Evolutionary conservation across 1,284 basidiomycete species (phyloP).

Genomic region (Leccinum variabile): DNA sequence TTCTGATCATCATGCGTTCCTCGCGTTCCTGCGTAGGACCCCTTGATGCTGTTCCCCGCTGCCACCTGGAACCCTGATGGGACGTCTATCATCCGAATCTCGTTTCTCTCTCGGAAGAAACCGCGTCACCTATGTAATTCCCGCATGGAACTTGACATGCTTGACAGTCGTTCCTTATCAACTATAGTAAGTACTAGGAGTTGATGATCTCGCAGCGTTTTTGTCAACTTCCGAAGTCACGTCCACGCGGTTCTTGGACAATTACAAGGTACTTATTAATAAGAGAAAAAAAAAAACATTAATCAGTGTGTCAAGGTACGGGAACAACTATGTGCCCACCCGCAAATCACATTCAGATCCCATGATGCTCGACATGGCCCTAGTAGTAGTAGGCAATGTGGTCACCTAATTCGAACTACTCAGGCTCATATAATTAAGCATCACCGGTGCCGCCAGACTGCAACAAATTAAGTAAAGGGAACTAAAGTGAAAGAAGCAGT

Average conservation of each 20-base stretch:
- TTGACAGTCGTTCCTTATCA: constrained; percentile 48
- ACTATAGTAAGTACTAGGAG: background rate
- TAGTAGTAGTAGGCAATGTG: background rate
- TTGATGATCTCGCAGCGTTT: background rate
- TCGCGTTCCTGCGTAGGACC: background rate
- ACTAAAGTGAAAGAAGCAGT: background rate
- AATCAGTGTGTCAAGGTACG: background rate
- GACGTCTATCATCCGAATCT: constrained; percentile 37
- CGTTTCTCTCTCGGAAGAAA: constrained; percentile 76
- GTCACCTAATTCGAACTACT: background rate
- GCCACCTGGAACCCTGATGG: constrained; percentile 62
- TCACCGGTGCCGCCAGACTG: background rate
- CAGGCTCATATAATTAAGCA: background rate
- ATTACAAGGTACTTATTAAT: background rate
- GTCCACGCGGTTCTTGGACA: background rate
- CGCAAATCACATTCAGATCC: background rate
- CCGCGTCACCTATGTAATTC: constrained; percentile 60
- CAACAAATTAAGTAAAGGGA: background rate
- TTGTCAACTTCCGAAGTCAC: background rate
- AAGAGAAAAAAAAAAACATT: background rate
- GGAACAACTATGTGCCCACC: background rate
- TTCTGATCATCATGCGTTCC: constrained; percentile 44
- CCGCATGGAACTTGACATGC: constrained; percentile 57
- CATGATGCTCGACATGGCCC: background rate
- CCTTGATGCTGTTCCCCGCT: constrained; percentile 40